Conservation (phyloP, 2,329 filamentous ascomycete genomes). For the Fusarium denticulatum region DNA sequence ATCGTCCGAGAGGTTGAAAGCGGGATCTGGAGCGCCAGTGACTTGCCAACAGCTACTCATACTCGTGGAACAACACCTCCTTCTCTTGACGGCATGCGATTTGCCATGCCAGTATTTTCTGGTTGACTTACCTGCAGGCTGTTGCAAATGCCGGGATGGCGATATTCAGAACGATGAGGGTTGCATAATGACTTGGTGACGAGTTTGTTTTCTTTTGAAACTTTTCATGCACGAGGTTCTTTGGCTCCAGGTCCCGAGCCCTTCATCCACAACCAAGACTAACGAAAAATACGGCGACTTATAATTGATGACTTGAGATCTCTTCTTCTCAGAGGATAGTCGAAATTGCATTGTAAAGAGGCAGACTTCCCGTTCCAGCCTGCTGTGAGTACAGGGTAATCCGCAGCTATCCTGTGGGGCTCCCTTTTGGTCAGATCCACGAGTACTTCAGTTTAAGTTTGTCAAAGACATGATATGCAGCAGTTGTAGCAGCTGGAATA, state of each 20-base stretch:
- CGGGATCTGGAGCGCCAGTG: background rate
- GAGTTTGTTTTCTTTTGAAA: too few species aligned
- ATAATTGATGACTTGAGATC: too few species aligned
- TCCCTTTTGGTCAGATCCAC: too few species aligned
- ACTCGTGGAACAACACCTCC: background rate
- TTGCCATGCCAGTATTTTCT: background rate
- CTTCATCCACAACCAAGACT: too few species aligned
- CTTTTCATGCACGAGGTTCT: fast-evolving
- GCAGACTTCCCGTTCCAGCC: fast-evolving
- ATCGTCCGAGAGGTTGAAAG: background rate
- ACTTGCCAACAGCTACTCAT: background rate
- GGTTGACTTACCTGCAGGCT: too few species aligned
- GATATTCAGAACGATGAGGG: too few species aligned
- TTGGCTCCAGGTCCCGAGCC: fast-evolving
- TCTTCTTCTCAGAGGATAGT: fast-evolving
- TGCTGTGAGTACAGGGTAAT: background rate
- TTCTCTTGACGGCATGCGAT: fast-evolving
- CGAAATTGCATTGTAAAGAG: background rate
- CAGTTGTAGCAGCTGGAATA: background rate
- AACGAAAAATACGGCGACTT: fast-evolving
- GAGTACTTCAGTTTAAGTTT: background rate
- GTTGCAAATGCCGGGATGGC: too few species aligned
- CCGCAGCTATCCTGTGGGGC: too few species aligned
- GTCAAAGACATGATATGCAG: background rate
- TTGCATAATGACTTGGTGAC: too few species aligned